These are phyloP conservation scores for Coelastrella sp. DNA, from an alignment of 139 green algal species.

Conservation along the genomic window DNA sequence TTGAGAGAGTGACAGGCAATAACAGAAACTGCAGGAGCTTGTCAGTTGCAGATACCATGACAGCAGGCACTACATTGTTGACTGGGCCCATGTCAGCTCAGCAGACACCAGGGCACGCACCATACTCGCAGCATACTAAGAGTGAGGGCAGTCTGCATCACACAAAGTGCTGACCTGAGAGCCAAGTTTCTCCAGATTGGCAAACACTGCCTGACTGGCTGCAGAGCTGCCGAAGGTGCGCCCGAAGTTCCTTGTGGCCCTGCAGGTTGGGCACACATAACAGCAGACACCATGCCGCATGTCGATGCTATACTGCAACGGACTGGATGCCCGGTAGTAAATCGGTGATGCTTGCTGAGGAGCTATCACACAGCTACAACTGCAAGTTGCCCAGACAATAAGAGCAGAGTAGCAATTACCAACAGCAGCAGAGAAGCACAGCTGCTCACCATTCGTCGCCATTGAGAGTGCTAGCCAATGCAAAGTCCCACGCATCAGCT, in stretches of 20 bases:
- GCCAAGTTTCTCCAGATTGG: slow-evolving; percentile 39
- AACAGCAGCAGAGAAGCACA: background rate
- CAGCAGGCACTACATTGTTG: background rate
- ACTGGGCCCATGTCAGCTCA: no score
- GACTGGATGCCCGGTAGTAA: no score
- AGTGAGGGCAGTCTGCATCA: no score
- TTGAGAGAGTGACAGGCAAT: background rate
- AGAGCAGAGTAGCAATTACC: background rate
- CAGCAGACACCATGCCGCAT: no score
- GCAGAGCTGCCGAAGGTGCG: slow-evolving; percentile 42
- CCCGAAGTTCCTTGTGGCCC: slow-evolving; percentile 41
- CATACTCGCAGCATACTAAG: no score
- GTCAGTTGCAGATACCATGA: background rate
- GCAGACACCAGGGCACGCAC: no score
- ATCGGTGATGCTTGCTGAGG: no score
- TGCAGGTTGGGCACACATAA: background rate
- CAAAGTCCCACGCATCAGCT: slow-evolving; percentile 69
- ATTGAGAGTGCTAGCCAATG: slow-evolving; percentile 70
- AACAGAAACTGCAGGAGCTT: background rate
- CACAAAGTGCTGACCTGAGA: slow-evolving; percentile 22
- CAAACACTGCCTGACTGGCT: slow-evolving; percentile 21
- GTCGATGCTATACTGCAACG: no score
- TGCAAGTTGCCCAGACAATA: no score
- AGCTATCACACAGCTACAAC: no score
- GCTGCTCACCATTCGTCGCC: slow-evolving; percentile 58